phyloP scores from a whole-genome alignment of 2,329 filamentous ascomycete genomes.

The Zasmidium cellare region DNA sequence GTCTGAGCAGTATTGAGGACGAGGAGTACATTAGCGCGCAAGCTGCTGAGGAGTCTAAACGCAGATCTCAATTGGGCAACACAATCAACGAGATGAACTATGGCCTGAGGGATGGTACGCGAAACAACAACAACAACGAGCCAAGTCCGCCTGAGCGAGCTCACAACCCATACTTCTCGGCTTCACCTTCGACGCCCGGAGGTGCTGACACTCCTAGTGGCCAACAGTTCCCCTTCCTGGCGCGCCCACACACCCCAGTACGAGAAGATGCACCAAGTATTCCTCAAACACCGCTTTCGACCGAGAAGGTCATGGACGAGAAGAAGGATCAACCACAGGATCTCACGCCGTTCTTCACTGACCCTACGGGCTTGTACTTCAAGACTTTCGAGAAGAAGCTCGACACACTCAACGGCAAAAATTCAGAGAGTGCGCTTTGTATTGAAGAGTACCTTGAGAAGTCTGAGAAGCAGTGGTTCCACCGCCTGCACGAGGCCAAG shows the following conservation, averaged over 20 bases:
- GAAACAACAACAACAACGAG: constrained; percentile 9
- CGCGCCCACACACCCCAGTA: constrained; percentile 29
- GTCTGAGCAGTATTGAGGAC: constrained; percentile 30
- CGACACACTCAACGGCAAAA: constrained; percentile 55
- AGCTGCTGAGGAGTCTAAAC: constrained; percentile 33
- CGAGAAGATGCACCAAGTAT: constrained; percentile 23
- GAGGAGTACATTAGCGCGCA: constrained; percentile 34
- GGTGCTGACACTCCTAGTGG: constrained; percentile 23
- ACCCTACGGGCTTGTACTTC: constrained; percentile 63
- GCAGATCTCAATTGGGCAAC: constrained; percentile 27
- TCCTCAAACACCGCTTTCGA: constrained; percentile 45
- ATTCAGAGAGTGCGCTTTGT: constrained; percentile 60
- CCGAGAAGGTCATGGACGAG: constrained; percentile 59
- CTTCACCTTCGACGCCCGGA: constrained; percentile 19
- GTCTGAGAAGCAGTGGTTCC: constrained; percentile 68
- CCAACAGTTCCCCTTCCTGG: constrained; percentile 28
- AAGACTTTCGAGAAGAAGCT: constrained; percentile 59
- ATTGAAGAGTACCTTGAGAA: constrained; percentile 66
- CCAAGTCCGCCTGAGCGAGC: constrained; percentile 12
- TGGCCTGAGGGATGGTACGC: constrained; percentile 31
- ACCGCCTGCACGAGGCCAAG: constrained; percentile 58
- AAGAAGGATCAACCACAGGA: constrained; percentile 65
- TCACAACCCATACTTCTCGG: constrained; percentile 25
- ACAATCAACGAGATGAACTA: constrained; percentile 30
- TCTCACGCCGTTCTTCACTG: constrained; percentile 67